Percentiles rank a stretch among this genome's conserved stretches.
These are phyloP conservation scores for Ramicandelaber brevisporus DNA, from an alignment of 192 early-diverging fungal species.

Conservation along the genomic window DNA sequence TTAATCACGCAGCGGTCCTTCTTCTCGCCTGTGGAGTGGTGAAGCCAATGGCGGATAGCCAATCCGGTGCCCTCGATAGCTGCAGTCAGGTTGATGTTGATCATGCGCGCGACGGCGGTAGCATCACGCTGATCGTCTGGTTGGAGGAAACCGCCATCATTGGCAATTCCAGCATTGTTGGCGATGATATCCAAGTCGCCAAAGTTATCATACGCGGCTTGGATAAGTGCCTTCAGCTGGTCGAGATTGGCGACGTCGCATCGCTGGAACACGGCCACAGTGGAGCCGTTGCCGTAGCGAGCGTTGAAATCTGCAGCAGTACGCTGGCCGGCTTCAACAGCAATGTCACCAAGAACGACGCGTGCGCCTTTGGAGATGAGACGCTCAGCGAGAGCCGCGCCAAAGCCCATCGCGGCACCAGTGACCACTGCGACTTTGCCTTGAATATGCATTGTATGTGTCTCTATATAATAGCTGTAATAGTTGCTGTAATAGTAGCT, in stretches of 20 bases:
- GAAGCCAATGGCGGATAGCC: conserved; percentile 19
- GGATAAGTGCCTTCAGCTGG: conserved; percentile 6
- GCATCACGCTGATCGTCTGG: conserved; percentile 8
- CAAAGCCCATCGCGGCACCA: conserved; percentile 1
- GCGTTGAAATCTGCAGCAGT: background rate
- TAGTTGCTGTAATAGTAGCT: too few species aligned
- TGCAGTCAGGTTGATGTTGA: conserved; percentile 34
- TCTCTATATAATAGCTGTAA: too few species aligned
- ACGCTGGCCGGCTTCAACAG: background rate
- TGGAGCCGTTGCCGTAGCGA: background rate
- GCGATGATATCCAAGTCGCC: conserved; percentile 15
- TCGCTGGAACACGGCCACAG: background rate
- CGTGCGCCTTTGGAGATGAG: conserved; percentile 1
- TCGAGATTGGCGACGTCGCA: conserved; percentile 6
- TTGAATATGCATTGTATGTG: too few species aligned
- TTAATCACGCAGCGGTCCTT: conserved; percentile 32
- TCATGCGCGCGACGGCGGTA: conserved; percentile 18
- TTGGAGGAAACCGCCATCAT: conserved; percentile 5
- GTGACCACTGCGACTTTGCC: conserved; percentile 2
- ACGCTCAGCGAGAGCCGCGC: background rate
- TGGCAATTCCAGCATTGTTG: conserved; percentile 21
- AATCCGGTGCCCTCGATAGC: conserved; percentile 33
- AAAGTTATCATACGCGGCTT: conserved; percentile 12
- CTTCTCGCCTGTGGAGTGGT: conserved; percentile 13
- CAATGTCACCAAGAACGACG: conserved; percentile 1